These are phyloP conservation scores for Houttuynia cordata DNA, from an alignment of 164 flowering plant genomes.

Conservation along the genomic window DNA sequence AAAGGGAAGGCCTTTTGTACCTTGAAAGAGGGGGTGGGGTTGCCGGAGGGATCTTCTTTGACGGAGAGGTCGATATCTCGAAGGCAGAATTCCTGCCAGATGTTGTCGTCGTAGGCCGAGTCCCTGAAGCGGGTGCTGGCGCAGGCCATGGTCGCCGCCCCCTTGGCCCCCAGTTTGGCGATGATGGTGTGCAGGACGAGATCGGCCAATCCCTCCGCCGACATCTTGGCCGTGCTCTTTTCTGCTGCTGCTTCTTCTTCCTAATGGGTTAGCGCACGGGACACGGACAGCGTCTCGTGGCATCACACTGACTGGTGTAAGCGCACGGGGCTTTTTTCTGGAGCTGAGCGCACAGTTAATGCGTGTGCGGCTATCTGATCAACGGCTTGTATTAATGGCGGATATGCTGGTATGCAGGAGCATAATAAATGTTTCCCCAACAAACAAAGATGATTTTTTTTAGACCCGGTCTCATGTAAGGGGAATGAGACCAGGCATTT, in stretches of 20 bases:
- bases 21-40: slow-evolving; percentile 65
- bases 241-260: slow-evolving; percentile 2
- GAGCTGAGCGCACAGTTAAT: too few species aligned
- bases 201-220: slow-evolving; percentile 48
- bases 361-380: too few species aligned
- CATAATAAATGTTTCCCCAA: too few species aligned
- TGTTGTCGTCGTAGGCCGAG: slow-evolving; percentile 51
- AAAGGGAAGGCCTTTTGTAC: slow-evolving; percentile 21
- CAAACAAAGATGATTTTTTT: too few species aligned
- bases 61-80: slow-evolving; percentile 42
- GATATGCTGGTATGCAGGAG: too few species aligned
- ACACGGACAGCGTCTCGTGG: too few species aligned
- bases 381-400: too few species aligned
- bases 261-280: too few species aligned
- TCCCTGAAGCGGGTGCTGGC: slow-evolving; percentile 27
- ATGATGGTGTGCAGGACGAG: slow-evolving; percentile 36
- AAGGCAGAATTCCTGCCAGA: slow-evolving; percentile 53
- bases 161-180: slow-evolving; percentile 34
- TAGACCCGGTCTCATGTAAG: too few species aligned
- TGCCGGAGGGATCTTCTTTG: slow-evolving; percentile 50
- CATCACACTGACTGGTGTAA: too few species aligned
- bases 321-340: too few species aligned
- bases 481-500: too few species aligned
- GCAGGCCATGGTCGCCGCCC: slow-evolving; percentile 35
- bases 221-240: slow-evolving; percentile 8